A percentile compares a stretch with the other conserved stretches of the same genome.
phyloP scores from a whole-genome alignment of 2,329 filamentous ascomycete species.

The Phialophora expanda region DNA sequence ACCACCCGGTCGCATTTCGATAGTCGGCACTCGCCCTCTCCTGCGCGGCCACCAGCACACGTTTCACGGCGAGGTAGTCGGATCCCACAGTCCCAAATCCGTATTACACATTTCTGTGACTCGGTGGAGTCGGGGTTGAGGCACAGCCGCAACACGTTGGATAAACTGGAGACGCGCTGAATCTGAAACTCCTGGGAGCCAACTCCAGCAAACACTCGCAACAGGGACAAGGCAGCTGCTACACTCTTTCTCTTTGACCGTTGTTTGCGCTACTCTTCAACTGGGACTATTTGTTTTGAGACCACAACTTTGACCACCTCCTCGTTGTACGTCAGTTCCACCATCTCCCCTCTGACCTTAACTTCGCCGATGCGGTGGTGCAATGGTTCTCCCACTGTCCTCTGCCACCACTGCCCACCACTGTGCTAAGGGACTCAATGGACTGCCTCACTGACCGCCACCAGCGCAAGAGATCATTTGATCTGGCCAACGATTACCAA shows the following conservation, averaged over 20 bases:
- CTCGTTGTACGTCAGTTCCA: conserved; percentile 27
- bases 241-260: conserved; percentile 12
- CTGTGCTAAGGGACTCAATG: conserved; percentile 25
- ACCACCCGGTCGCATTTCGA: conserved; percentile 14
- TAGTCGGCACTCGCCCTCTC: conserved; percentile 6
- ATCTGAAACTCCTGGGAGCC: conserved; percentile 34
- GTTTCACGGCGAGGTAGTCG: conserved; percentile 20
- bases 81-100: conserved; percentile 19
- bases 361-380: conserved; percentile 4
- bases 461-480: conserved; percentile 39
- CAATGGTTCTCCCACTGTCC: conserved; percentile 17
- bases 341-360: conserved; percentile 15
- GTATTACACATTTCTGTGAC: conserved; percentile 24
- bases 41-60: conserved; percentile 6
- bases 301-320: conserved; percentile 10
- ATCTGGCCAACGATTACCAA: conserved; percentile 32
- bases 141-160: conserved; percentile 27
- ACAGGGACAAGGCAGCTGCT: conserved; percentile 27
- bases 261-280: conserved; percentile 18
- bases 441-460: conserved; percentile 35
- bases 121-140: conserved; percentile 25
- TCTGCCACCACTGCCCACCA: conserved; percentile 21
- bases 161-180: conserved; percentile 31
- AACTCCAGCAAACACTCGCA: conserved; percentile 9
- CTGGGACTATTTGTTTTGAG: conserved; percentile 33